A percentile compares a stretch with the other conserved stretches of the same genome.
Conservation (phyloP, 2,329 filamentous ascomycete genomes). For the Beauveria varroae region DNA sequence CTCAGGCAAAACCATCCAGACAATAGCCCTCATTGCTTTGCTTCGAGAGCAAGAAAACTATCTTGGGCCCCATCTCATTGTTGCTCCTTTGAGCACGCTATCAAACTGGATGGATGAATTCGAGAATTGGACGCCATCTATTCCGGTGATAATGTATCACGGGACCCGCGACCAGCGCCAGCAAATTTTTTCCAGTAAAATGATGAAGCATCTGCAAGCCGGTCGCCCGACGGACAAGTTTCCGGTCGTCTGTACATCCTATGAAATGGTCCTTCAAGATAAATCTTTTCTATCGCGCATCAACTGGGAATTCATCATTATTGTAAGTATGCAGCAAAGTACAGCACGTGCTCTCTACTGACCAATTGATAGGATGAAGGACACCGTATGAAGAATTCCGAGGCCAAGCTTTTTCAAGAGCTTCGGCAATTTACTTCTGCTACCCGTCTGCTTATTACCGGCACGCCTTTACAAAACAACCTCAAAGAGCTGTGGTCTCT, state of each 20-base stretch:
- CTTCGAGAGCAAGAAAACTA: constrained; percentile 81
- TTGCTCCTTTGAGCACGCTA: constrained; percentile 83
- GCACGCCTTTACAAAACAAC: constrained; percentile 93
- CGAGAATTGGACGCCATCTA: constrained; percentile 77
- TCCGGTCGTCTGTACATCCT: constrained; percentile 88
- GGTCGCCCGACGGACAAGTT: constrained; percentile 59
- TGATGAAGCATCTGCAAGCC: constrained; percentile 61
- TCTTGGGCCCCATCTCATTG: constrained; percentile 79
- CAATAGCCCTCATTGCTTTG: constrained; percentile 79
- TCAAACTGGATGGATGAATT: constrained; percentile 97
- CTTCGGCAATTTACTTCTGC: constrained; percentile 83
- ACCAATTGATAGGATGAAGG: constrained; percentile 65
- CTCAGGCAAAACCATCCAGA: constrained; percentile 80
- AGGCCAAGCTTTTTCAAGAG: constrained; percentile 84
- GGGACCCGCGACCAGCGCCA: constrained; percentile 73
- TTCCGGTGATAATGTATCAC: constrained; percentile 87
- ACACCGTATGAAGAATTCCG: constrained; percentile 94
- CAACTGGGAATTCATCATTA: constrained; percentile 96
- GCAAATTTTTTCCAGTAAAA: constrained; percentile 61
- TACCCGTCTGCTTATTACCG: constrained; percentile 85
- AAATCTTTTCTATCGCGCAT: constrained; percentile 73
- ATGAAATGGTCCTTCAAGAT: constrained; percentile 93
- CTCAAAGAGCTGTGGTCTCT: constrained; percentile 91
- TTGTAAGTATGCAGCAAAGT: constrained; percentile 43
- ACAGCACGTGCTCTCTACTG: too few relatives aligned